Percentiles rank a stretch among this genome's conserved stretches.
phyloP scores from a whole-genome alignment of 2,329 filamentous ascomycete genomes.

The Beauveria asiatica region DNA sequence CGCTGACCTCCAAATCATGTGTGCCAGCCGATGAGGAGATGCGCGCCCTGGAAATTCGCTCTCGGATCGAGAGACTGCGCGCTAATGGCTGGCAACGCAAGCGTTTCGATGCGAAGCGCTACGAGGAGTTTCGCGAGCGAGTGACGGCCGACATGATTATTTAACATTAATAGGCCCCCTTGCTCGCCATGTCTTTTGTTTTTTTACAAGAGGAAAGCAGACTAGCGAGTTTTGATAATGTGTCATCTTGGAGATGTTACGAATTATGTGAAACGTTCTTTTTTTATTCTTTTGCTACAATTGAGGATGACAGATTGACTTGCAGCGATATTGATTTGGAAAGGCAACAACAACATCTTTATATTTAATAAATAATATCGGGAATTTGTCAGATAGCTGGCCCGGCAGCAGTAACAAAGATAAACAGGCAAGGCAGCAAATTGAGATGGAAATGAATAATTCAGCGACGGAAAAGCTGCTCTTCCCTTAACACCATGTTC shows the following conservation, averaged over 20 bases:
- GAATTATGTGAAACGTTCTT: neutral
- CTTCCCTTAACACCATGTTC: neutral
- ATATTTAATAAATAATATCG: constrained; percentile 6
- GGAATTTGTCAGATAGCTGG: neutral
- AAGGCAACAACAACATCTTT: constrained; percentile 7
- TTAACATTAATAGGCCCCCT: neutral
- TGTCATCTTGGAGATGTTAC: neutral
- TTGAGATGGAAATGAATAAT: neutral
- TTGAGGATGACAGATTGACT: neutral
- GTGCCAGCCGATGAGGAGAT: constrained; percentile 25
- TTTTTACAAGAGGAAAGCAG: neutral
- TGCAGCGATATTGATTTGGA: neutral
- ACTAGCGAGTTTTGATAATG: neutral
- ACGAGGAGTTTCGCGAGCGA: constrained; percentile 43
- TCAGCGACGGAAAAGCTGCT: neutral
- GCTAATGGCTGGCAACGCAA: constrained; percentile 47
- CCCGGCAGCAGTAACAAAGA: neutral
- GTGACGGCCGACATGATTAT: constrained; percentile 41
- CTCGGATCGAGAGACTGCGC: constrained; percentile 46
- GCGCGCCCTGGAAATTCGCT: constrained; percentile 33
- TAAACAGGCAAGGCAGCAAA: neutral
- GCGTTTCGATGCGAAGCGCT: constrained; percentile 45
- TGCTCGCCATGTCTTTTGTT: neutral
- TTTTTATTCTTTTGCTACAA: neutral
- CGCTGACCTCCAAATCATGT: constrained; percentile 15